Evolutionary conservation across 2,329 filamentous ascomycete species (phyloP).

Genomic region (Apiospora marii): DNA sequence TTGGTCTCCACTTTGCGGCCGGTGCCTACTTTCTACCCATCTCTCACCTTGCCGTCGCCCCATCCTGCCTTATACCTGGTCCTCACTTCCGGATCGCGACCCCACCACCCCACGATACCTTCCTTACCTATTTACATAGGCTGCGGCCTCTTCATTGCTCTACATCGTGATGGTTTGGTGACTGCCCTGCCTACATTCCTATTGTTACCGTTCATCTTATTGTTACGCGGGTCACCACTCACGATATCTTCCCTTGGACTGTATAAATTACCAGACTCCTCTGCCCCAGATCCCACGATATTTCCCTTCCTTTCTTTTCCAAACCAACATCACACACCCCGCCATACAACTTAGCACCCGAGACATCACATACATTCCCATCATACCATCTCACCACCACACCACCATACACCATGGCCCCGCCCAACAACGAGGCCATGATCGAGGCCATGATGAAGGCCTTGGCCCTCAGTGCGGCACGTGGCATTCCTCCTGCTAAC

Average conservation of each 20-base stretch:
- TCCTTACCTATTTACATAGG: not conserved
- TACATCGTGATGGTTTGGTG: not conserved
- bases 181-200: not conserved
- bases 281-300: not conserved
- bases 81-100: not conserved
- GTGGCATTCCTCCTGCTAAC: not conserved
- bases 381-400: not conserved
- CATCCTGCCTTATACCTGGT: not conserved
- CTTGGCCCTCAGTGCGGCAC: slow-evolving; percentile 1
- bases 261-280: not conserved
- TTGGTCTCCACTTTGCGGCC: not conserved
- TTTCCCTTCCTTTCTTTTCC: not conserved
- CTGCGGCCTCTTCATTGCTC: too few species aligned
- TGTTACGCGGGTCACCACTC: not conserved
- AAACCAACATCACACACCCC: not conserved
- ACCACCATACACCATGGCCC: slow-evolving; percentile 25
- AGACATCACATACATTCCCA: not conserved
- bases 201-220: not conserved
- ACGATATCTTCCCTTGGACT: not conserved
- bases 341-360: not conserved
- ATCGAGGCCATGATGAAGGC: too few species aligned
- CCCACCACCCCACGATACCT: not conserved
- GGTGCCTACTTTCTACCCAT: not conserved
- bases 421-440: too few species aligned
- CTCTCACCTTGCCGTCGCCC: not conserved